A percentile compares a stretch with the other conserved stretches of the same genome.
These are phyloP conservation scores for Wickerhamomyces hampshirensis DNA, from an alignment of 805 yeast species.

Conservation along the genomic window DNA sequence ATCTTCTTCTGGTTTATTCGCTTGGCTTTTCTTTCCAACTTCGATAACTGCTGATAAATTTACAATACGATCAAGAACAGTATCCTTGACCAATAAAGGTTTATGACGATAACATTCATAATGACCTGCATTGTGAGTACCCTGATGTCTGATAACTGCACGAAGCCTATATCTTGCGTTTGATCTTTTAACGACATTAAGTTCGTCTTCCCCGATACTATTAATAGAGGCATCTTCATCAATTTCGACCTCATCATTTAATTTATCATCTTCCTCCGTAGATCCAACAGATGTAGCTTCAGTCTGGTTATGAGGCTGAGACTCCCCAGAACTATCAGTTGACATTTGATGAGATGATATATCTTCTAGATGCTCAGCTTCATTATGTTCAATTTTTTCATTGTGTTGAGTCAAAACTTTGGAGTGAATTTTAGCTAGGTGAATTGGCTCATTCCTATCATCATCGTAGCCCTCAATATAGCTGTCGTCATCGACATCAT, in stretches of 20 bases:
- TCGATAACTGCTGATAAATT: slow-evolving; percentile 27
- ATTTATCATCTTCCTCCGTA: slow-evolving; percentile 8
- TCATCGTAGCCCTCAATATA: slow-evolving; percentile 35
- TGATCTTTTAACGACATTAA: slow-evolving; percentile 21
- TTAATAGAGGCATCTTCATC: slow-evolving; percentile 13
- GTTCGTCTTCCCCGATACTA: slow-evolving; percentile 24
- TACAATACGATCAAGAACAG: slow-evolving; percentile 22
- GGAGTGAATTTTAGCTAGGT: slow-evolving; percentile 20
- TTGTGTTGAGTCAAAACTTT: slow-evolving; percentile 22
- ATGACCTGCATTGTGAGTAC: slow-evolving; percentile 86
- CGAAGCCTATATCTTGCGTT: slow-evolving; percentile 51
- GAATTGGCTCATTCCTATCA: slow-evolving; percentile 21
- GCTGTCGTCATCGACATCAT: slow-evolving; percentile 51
- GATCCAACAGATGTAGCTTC: slow-evolving; percentile 10
- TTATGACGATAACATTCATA: slow-evolving; percentile 84
- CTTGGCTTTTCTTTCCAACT: slow-evolving; percentile 11
- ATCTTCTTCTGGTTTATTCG: slow-evolving; percentile 6
- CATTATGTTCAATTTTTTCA: slow-evolving; percentile 15
- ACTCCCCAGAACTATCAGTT: slow-evolving; percentile 3
- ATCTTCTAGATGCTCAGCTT: slow-evolving; percentile 4
- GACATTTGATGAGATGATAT: slow-evolving; percentile 13
- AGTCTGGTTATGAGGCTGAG: slow-evolving; percentile 5
- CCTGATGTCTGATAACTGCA: slow-evolving; percentile 80
- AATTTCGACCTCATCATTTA: slow-evolving; percentile 5
- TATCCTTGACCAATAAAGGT: slow-evolving; percentile 43